phyloP scores from a whole-genome alignment of 208 protist genomes.

The Leishmania martiniquensis region DNA sequence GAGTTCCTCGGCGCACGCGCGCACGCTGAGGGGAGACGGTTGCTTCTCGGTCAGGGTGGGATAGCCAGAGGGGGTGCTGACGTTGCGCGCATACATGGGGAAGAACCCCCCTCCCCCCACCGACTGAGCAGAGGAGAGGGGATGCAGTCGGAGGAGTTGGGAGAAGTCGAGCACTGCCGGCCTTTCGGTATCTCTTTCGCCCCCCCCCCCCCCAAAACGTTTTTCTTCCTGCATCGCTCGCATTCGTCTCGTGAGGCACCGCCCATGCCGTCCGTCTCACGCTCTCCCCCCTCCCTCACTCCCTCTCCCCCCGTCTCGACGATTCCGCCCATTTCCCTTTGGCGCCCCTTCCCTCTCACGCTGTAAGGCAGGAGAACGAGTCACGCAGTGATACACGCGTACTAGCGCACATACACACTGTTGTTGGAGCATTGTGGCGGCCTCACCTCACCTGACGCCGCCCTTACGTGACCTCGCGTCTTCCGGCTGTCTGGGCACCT shows the following conservation, averaged over 20 bases:
- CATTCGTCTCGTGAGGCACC: neutral
- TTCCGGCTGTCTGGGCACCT: neutral
- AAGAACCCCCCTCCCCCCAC: neutral
- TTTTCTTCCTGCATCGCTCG: neutral
- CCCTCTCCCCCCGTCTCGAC: too few relatives aligned
- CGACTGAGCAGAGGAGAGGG: neutral
- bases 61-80: neutral
- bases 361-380: neutral
- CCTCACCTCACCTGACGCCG: neutral
- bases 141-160: neutral
- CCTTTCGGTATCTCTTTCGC: too few relatives aligned
- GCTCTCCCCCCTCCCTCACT: neutral
- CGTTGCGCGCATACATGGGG: neutral
- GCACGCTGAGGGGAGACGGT: neutral
- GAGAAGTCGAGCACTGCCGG: neutral
- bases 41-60: neutral
- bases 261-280: neutral
- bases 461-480: neutral
- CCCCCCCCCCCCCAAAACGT: too few relatives aligned
- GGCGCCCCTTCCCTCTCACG: neutral
- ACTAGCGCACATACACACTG: neutral
- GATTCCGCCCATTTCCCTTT: neutral
- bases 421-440: neutral
- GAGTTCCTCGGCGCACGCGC: neutral
- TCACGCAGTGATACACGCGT: neutral